Conservation (phyloP, 73 alveolate species). For the Paramecium tetraurelia region DNA sequence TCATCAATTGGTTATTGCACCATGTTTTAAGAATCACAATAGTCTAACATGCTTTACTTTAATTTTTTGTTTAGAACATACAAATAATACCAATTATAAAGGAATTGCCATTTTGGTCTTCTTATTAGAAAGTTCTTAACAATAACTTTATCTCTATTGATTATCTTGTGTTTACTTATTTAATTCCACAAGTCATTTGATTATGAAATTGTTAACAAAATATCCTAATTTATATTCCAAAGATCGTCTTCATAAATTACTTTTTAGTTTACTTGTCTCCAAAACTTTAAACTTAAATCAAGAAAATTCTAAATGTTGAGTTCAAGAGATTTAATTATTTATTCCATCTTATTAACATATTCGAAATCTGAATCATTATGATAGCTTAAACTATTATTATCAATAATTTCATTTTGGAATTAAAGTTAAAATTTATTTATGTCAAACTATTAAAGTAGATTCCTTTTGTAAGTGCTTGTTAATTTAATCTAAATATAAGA, state of each 20-base stretch:
- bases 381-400: background rate
- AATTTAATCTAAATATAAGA: background rate
- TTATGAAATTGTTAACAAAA: background rate
- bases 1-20: background rate
- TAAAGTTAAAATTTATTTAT: background rate
- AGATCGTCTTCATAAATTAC: background rate
- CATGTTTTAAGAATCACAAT: background rate
- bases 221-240: background rate
- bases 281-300: background rate
- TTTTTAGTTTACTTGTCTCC: background rate
- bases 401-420: background rate
- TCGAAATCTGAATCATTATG: background rate
- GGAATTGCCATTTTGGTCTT: background rate
- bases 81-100: background rate
- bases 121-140: background rate
- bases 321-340: background rate
- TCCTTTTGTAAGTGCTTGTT: background rate
- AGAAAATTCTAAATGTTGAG: background rate
- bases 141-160: background rate
- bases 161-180: background rate
- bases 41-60: background rate
- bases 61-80: background rate
- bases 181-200: background rate
- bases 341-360: background rate
- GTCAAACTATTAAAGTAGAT: background rate